Base-by-base conservation (phyloP, 108 stramenopile species). In the Nitzschia sp. region DNA sequence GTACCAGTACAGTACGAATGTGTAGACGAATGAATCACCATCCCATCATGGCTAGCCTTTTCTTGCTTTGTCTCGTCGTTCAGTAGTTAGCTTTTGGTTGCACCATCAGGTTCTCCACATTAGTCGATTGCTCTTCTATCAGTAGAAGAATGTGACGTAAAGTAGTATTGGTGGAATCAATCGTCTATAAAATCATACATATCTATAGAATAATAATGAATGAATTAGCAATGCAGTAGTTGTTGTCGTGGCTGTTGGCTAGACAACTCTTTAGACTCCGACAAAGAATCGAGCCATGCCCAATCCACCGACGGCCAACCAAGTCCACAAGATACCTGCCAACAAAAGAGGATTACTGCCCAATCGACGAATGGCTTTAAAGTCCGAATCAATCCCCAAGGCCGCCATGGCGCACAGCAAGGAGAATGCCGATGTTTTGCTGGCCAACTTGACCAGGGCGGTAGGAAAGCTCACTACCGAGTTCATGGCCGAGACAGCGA, bases 301-400 rank as follows among this genome's bases (percentile, higher is more conserved):
- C 33, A 66, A 26, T 35, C 66, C 66, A 53, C 66, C 66, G 22
- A 66, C 53, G 1, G 66, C 47, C 66, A 66, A 54, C 66, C 66
- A 66, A 41, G 53, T 50, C 66, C 66, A 66, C 5, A 66, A 34
- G 9, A 36, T 29, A 35, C 34, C 66, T 11, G 66, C 66, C 31
- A 66, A 26, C 1, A 66, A 8, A 1, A 66, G 25, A 21, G 66
- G 66, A 33, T 66, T 66, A 33, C 47, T 38, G 47, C 66, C 66
- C 32, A 66, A 5, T 21, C 38, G 16, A 26, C 53, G 52, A 30
- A 66, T 66, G 3, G 46, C 66, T 35, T 50, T 25, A n/a, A 66
- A 66, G 36, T 66, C 66, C 6, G 53, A 55, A 25, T 66, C 66
- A 27, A 66, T 54, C 15, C 66, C 66, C 66, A 66, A 66, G 21